phyloP scores from a whole-genome alignment of 2,329 filamentous ascomycete species.

The Arthrobotrys musiformis region DNA sequence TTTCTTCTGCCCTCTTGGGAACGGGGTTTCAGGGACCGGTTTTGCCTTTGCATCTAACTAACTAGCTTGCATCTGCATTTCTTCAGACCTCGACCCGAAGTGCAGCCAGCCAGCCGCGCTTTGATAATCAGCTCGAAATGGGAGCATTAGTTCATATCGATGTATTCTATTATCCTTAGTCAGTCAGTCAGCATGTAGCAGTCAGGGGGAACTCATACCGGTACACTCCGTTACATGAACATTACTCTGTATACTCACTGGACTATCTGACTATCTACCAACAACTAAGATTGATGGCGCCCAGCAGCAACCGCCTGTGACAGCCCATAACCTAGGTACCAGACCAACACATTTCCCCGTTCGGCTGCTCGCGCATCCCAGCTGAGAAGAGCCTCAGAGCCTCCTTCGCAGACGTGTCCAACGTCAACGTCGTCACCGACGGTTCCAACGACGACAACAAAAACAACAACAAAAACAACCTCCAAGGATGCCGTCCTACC shows the following conservation, averaged over 20 bases:
- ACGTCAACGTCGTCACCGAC: not conserved
- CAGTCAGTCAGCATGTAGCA: not conserved
- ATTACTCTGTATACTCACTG: no score
- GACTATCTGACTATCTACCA: no score
- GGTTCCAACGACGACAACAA: not conserved
- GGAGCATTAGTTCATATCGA: not conserved
- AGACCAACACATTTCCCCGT: not conserved
- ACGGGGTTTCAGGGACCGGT: not conserved
- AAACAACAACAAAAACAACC: not conserved
- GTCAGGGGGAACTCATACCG: not conserved
- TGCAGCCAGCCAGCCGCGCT: not conserved
- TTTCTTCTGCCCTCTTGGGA: not conserved
- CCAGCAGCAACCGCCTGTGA: not conserved
- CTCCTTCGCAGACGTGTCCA: not conserved
- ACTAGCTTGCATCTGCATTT: no score
- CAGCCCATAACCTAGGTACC: no score
- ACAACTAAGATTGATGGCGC: not conserved
- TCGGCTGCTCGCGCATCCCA: not conserved
- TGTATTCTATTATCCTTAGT: not conserved
- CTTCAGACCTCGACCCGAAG: not conserved
- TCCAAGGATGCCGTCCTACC: constrained; percentile 45
- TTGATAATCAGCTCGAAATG: constrained; percentile 11
- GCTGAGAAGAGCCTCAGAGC: not conserved
- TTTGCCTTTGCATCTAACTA: no score
- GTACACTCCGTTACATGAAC: not conserved